These are phyloP conservation scores for Heracleum sosnowskyi DNA, from an alignment of 129 eudicot species.

Conservation along the genomic window DNA sequence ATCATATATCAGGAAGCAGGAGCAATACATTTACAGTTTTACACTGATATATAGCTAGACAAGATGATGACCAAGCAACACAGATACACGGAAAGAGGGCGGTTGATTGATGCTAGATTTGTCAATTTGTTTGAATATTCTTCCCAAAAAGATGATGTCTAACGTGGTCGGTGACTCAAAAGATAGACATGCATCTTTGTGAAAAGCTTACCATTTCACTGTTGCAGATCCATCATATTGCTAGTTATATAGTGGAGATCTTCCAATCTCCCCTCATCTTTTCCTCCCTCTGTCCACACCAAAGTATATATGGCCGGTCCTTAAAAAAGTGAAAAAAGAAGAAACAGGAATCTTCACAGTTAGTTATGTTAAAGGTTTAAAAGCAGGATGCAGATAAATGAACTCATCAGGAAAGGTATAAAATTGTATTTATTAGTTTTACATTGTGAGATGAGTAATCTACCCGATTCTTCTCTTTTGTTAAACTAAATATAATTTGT, in stretches of 20 bases:
- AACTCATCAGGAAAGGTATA: background rate
- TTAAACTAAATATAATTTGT: too few species aligned
- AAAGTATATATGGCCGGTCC: background rate
- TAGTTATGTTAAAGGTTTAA: conserved; percentile 10
- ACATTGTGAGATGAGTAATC: background rate
- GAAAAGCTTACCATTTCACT: conserved; percentile 34
- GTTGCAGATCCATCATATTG: background rate
- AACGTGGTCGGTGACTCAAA: conserved; percentile 41
- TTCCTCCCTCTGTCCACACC: conserved; percentile 1
- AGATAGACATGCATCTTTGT: conserved; percentile 49
- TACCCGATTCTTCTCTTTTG: background rate
- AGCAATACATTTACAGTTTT: background rate
- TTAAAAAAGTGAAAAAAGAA: background rate
- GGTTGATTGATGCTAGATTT: conserved; percentile 6
- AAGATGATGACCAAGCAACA: background rate
- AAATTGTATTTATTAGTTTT: background rate
- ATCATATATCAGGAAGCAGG: background rate
- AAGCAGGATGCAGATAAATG: background rate
- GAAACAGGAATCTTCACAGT: conserved; percentile 13
- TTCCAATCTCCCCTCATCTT: background rate
- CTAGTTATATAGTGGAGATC: conserved; percentile 9
- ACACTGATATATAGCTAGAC: background rate
- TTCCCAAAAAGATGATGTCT: background rate
- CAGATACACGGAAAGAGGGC: background rate
- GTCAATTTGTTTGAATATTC: conserved; percentile 1